Conservation (phyloP, 202 grass and related monocot genomes). For the Cymbopogon flexuosus region DNA sequence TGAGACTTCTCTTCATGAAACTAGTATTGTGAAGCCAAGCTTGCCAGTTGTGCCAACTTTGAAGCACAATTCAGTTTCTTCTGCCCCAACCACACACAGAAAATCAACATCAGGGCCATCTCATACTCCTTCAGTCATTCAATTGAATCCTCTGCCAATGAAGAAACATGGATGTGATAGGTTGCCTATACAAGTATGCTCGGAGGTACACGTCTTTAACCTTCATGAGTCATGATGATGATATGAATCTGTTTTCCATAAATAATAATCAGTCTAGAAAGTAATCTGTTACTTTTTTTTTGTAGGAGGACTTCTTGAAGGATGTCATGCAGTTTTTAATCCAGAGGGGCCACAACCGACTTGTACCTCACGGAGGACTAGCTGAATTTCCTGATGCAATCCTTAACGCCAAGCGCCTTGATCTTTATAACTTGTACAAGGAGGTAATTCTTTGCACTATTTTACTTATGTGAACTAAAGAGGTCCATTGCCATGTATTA, state of each 20-base stretch:
- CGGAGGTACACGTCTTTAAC: conserved; percentile 51
- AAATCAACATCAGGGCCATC: conserved; percentile 67
- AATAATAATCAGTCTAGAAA: neutral
- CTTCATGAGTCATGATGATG: conserved; percentile 28
- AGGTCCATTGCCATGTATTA: neutral
- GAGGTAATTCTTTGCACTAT: conserved; percentile 52
- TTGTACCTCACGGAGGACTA: conserved; percentile 85
- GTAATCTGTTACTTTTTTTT: conserved; percentile 31
- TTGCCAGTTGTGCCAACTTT: conserved; percentile 39
- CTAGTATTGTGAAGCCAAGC: conserved; percentile 42
- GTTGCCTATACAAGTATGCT: conserved; percentile 70
- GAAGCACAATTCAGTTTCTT: conserved; percentile 52
- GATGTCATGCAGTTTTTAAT: conserved; percentile 96
- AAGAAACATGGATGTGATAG: conserved; percentile 93
- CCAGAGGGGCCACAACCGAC: conserved; percentile 73
- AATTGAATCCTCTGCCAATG: conserved; percentile 88
- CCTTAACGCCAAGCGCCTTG: conserved; percentile 92
- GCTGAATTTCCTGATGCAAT: conserved; percentile 94
- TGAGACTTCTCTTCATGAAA: conserved; percentile 38
- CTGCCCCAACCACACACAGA: conserved; percentile 50
- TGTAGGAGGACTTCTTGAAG: conserved; percentile 82
- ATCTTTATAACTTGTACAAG: conserved; percentile 99
- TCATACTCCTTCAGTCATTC: conserved; percentile 52
- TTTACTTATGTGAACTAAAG: conserved; percentile 1
- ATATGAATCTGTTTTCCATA: conserved; percentile 7